Conservation (phyloP, 2,329 filamentous ascomycete genomes). For the Zymoseptoria ardabiliae region DNA sequence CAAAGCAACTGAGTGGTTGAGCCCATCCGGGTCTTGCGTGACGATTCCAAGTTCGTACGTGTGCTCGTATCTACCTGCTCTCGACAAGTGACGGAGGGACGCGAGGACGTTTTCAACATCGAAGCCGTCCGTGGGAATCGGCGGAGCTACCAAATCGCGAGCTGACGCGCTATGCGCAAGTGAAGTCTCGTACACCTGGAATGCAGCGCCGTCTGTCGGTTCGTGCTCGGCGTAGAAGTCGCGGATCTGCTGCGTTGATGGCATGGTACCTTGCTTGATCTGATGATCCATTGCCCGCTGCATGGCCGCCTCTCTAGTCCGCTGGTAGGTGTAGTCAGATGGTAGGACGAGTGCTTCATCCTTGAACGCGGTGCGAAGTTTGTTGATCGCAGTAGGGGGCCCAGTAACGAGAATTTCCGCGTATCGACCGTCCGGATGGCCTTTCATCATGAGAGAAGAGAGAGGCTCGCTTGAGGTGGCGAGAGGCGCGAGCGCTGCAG, state of each 20-base stretch:
- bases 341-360: no score
- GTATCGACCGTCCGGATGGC: no score
- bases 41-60: neutral
- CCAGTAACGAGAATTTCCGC: no score
- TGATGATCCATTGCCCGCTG: neutral
- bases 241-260: neutral
- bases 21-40: neutral
- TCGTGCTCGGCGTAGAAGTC: neutral
- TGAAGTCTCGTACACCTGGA: neutral
- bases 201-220: neutral
- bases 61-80: neutral
- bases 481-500: no score
- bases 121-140: neutral
- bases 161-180: neutral
- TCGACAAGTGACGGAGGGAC: neutral
- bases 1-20: neutral
- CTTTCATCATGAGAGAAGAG: no score
- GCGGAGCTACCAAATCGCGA: neutral
- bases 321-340: no score
- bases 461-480: no score
- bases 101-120: neutral
- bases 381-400: no score
- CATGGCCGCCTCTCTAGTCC: no score
- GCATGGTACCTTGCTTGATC: neutral
- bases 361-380: no score